phyloP scores from a whole-genome alignment of 306 rosid species.

The Citrullus mucosospermus region DNA sequence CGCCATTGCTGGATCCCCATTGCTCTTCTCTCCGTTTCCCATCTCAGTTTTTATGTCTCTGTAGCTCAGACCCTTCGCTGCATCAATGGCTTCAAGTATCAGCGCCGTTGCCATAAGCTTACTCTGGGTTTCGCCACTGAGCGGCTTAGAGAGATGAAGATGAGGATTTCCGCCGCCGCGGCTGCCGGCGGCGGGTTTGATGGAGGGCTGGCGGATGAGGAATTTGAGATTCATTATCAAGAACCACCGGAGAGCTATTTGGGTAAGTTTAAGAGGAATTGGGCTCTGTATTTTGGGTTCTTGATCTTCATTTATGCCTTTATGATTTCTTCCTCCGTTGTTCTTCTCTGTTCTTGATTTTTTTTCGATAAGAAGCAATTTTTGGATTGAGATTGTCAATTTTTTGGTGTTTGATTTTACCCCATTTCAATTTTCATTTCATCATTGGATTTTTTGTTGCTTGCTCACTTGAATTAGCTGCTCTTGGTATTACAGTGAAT shows the following conservation, averaged over 20 bases:
- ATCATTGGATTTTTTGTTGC: neutral
- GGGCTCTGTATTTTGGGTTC: slow-evolving; percentile 91
- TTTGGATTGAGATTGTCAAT: neutral
- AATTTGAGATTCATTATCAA: slow-evolving; percentile 79
- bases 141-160: slow-evolving; percentile 62
- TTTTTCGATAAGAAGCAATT: neutral
- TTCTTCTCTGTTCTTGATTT: slow-evolving; percentile 59
- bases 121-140: slow-evolving; percentile 76
- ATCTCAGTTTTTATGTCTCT: slow-evolving; percentile 76
- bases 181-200: slow-evolving; percentile 14
- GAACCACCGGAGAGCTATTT: slow-evolving; percentile 83
- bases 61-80: slow-evolving; percentile 82
- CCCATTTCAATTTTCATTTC: neutral
- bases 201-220: slow-evolving; percentile 28
- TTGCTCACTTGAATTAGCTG: neutral
- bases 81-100: slow-evolving; percentile 92
- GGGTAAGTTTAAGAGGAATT: slow-evolving; percentile 83
- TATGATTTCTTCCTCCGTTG: slow-evolving; percentile 79
- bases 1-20: slow-evolving; percentile 96
- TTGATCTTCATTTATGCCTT: slow-evolving; percentile 57
- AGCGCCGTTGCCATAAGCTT: slow-evolving; percentile 87
- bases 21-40: slow-evolving; percentile 62
- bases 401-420: neutral
- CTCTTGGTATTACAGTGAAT: neutral
- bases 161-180: slow-evolving; percentile 8